A percentile compares a stretch with the other conserved stretches of the same genome.
phyloP scores from a whole-genome alignment of 768 basidiomycete genomes.

The Kondoa malvinella region DNA sequence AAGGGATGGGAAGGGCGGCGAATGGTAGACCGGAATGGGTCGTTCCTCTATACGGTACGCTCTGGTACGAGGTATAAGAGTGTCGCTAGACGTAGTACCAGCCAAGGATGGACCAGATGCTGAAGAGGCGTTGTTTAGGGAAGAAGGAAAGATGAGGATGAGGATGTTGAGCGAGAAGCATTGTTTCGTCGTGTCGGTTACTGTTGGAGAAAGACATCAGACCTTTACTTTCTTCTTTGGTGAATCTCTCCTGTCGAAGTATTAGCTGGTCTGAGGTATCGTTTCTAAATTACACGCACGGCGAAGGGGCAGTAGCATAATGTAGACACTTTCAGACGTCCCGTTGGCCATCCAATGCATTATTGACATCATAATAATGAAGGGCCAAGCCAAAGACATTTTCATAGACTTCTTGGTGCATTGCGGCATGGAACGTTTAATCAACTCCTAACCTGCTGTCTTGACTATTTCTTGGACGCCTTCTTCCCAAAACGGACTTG shows the following conservation, averaged over 20 bases:
- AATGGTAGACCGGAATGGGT: neutral
- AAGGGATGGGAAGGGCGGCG: neutral
- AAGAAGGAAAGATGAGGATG: neutral
- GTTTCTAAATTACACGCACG: neutral
- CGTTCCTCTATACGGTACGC: neutral
- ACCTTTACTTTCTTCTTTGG: neutral
- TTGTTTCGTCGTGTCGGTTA: neutral
- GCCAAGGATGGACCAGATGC: neutral
- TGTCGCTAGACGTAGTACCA: neutral
- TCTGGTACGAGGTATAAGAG: neutral
- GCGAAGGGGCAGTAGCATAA: too few relatives aligned
- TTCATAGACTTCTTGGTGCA: too few relatives aligned
- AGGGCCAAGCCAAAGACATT: too few relatives aligned
- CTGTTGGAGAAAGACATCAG: neutral
- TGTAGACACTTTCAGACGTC: too few relatives aligned
- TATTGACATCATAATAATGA: too few relatives aligned
- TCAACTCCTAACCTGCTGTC: too few relatives aligned
- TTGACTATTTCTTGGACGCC: neutral
- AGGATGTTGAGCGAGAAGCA: neutral
- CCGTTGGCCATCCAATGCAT: too few relatives aligned
- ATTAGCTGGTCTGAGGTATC: too few relatives aligned
- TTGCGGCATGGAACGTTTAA: too few relatives aligned
- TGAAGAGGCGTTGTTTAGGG: neutral
- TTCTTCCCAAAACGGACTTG: conserved; percentile 2
- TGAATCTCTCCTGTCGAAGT: too few relatives aligned